Evolutionary conservation across 2,329 filamentous ascomycete species (phyloP), one percentile per base, ranked within the genome.

Genomic region (Phialemoniopsis sp.): DNA sequence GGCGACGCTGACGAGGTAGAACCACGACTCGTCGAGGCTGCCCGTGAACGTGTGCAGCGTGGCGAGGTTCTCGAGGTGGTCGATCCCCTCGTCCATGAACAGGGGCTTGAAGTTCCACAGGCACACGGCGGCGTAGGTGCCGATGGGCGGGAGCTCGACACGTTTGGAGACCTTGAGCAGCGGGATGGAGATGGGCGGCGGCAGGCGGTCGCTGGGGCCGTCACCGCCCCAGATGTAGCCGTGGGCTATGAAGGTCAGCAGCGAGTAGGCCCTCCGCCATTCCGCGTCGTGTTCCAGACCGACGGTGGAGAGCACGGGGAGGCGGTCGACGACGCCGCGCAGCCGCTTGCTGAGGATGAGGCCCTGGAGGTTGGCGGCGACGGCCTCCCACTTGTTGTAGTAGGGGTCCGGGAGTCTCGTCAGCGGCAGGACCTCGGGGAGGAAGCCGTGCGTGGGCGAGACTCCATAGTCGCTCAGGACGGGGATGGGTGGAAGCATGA

Each of bases 61-160:
- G 31, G 88, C 82, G 40, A 98, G 75, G 53, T 98, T 97, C 55
- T 93, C 84, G 34, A 97, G 74, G 47, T 81, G 80, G 55, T 94
- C 88, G 41, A 93, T 80, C 29, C 78, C 76, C 60, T 96, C 90
- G 46, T 88, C 80, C 43, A 81, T 67, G 57, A 97, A 96, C 39
- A 97, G 76, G 1, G 90, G 88, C 63, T 90, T 91, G 73, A 89
- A 97, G 66, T 98, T 98, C 93, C 93, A 98, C 18, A 98, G 73
- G 49, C 88, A 91, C 4, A 96, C 73, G 8, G 85, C 88, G 7
- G 93, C 89, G 59, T 96, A 98, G 14, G 91, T 96, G 35, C 91
- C 93, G 19, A 98, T 91, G 2, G 90, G 87, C 7, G 88, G 90
- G 18, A 98, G 72, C 55, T 97, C 87, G 14, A 98, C 78, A 45